Evolutionary conservation across 805 yeast species (phyloP).

Genomic region (Torulaspora indica): DNA sequence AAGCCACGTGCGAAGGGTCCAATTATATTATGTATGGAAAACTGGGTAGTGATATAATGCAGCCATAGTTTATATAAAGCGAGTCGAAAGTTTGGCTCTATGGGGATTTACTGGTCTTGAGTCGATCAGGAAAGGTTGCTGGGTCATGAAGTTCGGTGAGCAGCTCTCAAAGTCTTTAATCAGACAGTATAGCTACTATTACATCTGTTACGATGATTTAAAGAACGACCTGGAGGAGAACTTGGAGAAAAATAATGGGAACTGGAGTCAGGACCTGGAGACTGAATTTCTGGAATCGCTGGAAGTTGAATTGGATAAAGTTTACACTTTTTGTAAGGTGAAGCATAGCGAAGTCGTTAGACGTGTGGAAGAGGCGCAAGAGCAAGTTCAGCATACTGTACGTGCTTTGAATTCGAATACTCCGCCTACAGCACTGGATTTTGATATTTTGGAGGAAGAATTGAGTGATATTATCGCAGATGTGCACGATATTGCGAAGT

Average conservation of each 20-base stretch:
- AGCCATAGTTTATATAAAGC: not conserved
- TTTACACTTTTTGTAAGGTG: slow-evolving; percentile 83
- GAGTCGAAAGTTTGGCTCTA: not conserved
- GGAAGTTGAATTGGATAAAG: slow-evolving; percentile 87
- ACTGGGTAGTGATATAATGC: not conserved
- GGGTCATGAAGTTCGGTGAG: slow-evolving; percentile 90
- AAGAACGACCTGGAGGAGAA: slow-evolving; percentile 74
- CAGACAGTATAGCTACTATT: slow-evolving; percentile 85
- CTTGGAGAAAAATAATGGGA: slow-evolving; percentile 46
- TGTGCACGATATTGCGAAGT: slow-evolving; percentile 94
- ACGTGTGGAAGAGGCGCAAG: slow-evolving; percentile 77
- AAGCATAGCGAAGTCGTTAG: slow-evolving; percentile 82
- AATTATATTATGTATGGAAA: not conserved
- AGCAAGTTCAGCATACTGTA: slow-evolving; percentile 62
- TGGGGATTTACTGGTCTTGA: not conserved
- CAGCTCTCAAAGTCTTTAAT: slow-evolving; percentile 84
- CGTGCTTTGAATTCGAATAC: slow-evolving; percentile 47
- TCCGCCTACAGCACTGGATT: slow-evolving; percentile 60
- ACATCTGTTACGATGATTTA: slow-evolving; percentile 85
- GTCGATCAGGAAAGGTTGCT: not conserved
- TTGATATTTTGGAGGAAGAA: slow-evolving; percentile 70
- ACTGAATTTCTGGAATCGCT: slow-evolving; percentile 70
- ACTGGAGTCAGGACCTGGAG: slow-evolving; percentile 77
- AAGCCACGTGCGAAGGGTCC: not conserved
- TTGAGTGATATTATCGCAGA: slow-evolving; percentile 88